Base-by-base conservation (phyloP, 768 basidiomycete genomes). In the Boletus rubropictus region DNA sequence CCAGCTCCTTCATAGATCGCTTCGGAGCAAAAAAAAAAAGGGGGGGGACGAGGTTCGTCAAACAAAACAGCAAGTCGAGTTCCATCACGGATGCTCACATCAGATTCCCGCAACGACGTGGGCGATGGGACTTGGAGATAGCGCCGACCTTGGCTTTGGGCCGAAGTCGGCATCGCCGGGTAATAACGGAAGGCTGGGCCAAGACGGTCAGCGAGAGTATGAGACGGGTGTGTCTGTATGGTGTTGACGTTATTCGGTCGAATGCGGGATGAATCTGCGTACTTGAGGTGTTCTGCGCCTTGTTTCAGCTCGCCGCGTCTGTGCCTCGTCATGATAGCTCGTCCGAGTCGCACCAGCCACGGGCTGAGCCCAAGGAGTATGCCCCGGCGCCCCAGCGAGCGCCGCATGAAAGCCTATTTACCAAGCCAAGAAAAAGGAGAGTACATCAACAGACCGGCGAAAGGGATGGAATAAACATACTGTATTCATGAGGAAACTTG, bases 401-500 rank as follows among this genome's bases (percentile, higher is more conserved):
- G 59, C 55, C n/a, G 52, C 51, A n/a, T 49, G 45, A 29, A 58
- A 64, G 32, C 61, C 56, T 63, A 20, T 44, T n/a, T n/a, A 1
- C 22, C 24, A 8, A 25, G 4, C 27, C 35, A 12, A 49, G 18
- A 31, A 12, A 32, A 32, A 9, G 10, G 10, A 7, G 32, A 7
- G 32, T 6, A 29, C 12, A 14, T 25, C 24, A 25, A 25, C 24
- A 25, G 24, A 25, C 24, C 6, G 24, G 24, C 24, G 24, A 32
- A 32, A n/a, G 29, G 12, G 6, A 5, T 5, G 12, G 12, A 31
- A 14, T 15, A 14, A 7, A 21, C 51, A 50, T 15, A 57, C 57
- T 63, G 29, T 57, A n/a, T 44, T 57, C 55, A 29, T 54, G 53
- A 12, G 61, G 62, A 39, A 61, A 59, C 43, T 42, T 61, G 49